phyloP scores from a whole-genome alignment of 331 rosid species.

The Ulmus americana region DNA sequence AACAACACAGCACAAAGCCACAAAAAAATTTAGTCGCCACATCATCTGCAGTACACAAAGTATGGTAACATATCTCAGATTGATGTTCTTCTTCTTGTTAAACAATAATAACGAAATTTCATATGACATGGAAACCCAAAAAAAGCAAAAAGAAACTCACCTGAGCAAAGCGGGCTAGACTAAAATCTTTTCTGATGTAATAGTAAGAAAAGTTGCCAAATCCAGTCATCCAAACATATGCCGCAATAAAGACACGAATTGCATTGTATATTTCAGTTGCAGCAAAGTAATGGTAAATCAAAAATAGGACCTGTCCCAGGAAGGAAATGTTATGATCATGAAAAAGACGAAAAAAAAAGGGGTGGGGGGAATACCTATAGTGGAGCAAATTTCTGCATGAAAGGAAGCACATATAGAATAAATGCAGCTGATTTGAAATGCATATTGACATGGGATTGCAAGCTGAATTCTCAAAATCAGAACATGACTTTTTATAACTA shows the following conservation, averaged over 20 bases:
- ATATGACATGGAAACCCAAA: not conserved
- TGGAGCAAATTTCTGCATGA: not conserved
- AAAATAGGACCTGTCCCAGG: constrained; percentile 74
- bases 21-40: constrained; percentile 97
- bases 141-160: constrained; percentile 33
- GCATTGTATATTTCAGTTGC: constrained; percentile 96
- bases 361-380: not conserved
- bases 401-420: not conserved
- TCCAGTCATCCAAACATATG: constrained; percentile 99
- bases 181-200: constrained; percentile 86
- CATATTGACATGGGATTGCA: not conserved
- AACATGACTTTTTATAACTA: not conserved
- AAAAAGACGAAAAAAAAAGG: not conserved
- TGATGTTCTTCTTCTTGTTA: not conserved
- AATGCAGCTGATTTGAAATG: not conserved
- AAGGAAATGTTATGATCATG: constrained; percentile 17
- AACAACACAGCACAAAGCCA: constrained; percentile 81
- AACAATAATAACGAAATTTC: not conserved
- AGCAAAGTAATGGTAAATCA: constrained; percentile 95
- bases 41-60: constrained; percentile 67
- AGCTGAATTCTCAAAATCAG: not conserved
- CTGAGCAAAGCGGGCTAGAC: constrained; percentile 91
- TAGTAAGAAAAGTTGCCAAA: constrained; percentile 98
- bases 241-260: constrained; percentile 90
- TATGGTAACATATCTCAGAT: constrained; percentile 20